Conservation (phyloP, 768 basidiomycete genomes). For the Lactifluus volemus region DNA sequence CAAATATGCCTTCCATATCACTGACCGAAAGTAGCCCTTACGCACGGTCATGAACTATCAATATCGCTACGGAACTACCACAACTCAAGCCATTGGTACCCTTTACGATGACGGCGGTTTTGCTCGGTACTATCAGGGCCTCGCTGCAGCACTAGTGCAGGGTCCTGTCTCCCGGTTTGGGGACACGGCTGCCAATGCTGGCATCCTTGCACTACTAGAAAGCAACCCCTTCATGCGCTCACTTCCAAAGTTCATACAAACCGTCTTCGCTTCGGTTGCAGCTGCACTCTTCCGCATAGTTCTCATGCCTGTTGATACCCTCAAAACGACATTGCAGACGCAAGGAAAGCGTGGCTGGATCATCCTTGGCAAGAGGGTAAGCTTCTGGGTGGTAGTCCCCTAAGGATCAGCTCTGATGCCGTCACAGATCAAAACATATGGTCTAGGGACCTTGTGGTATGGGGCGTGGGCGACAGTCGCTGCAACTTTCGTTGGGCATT, state of each 20-base stretch:
- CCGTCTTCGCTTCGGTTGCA: constrained; percentile 65
- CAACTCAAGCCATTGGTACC: constrained; percentile 51
- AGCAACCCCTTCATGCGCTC: constrained; percentile 63
- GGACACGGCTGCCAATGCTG: constrained; percentile 91
- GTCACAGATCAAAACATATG: constrained; percentile 58
- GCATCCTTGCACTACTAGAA: constrained; percentile 77
- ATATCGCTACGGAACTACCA: constrained; percentile 79
- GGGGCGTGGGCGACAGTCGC: constrained; percentile 88
- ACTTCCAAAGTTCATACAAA: constrained; percentile 61
- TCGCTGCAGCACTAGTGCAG: constrained; percentile 78
- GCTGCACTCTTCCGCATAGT: constrained; percentile 85
- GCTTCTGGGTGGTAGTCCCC: constrained; percentile 14
- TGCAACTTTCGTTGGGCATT: constrained; percentile 90
- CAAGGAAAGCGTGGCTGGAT: constrained; percentile 64
- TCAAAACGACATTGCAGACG: constrained; percentile 95
- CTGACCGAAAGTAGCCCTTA: constrained; percentile 47
- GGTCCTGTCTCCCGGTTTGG: constrained; percentile 83
- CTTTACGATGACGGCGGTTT: constrained; percentile 75
- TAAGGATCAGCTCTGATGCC: background rate
- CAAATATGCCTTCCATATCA: constrained; percentile 10
- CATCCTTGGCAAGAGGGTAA: constrained; percentile 59
- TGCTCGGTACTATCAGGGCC: constrained; percentile 81
- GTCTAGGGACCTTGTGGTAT: constrained; percentile 76
- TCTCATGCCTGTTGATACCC: constrained; percentile 87
- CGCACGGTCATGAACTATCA: constrained; percentile 98